Evolutionary conservation across 169 alveolate species (phyloP), one percentile per base, ranked within the genome.

Genomic region (Amoebophrya sp.): DNA sequence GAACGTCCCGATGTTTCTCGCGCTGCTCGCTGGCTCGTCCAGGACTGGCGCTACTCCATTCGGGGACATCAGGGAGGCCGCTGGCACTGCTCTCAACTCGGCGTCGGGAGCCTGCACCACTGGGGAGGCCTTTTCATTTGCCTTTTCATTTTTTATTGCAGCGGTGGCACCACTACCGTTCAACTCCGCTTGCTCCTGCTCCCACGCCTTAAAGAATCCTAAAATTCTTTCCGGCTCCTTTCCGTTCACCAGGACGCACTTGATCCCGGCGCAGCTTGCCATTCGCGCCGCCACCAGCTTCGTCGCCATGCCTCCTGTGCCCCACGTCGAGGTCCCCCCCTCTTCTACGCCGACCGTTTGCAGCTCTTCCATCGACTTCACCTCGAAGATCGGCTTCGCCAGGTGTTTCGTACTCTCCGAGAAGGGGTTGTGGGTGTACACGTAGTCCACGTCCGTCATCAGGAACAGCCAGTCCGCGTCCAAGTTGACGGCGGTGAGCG

Each of bases 301-400:
- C 39, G 94, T 92, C 34, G 92, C 91, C 93, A 92, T 92, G 0
- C 94, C 94, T 0, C 94, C 94, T 18, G 94, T 92, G 31, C 94
- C 94, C 78, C 78, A 58, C n/a, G 67, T 45, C 10, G n/a, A 15
- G 67, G n/a, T 18, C n/a, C 67, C 67, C n/a, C 67, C 67, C 18
- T 10, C 67, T 45, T 45, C n/a, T n/a, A 1, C 78, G 4, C 2
- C 78, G 34, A 58, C 78, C 34, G 7, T 58, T 2, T 2, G 29
- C 34, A 58, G 78, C 29, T 58, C 78, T 29, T 92, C 92, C 58
- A 92, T 88, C 43, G 88, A 88, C 48, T 70, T 91, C 40, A 92
- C 93, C 78, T 92, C 92, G 38, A 88, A 31, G 41, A 92, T 92
- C 29, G 94, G 94, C 34, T 58, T 40, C 34, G 94, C 94, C 34